phyloP scores from a whole-genome alignment of 352 stramenopile genomes.

The Phytophthora idaei region DNA sequence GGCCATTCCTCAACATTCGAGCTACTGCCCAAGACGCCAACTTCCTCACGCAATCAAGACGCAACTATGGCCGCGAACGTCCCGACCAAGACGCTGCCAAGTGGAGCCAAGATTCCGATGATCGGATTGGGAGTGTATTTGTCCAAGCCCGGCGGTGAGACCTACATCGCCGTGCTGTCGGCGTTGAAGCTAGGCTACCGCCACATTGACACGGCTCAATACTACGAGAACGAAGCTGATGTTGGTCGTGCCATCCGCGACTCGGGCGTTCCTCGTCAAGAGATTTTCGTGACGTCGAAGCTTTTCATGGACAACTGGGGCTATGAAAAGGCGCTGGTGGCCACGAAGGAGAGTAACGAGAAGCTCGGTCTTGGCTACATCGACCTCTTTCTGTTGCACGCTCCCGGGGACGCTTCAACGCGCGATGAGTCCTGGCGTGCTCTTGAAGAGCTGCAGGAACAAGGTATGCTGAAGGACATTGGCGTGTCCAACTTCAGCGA shows the following conservation, averaged over 20 bases:
- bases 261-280: constrained; percentile 64
- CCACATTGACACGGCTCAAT: constrained; percentile 90
- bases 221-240: constrained; percentile 89
- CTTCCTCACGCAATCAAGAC: not conserved
- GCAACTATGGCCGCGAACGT: constrained; percentile 21
- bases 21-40: not conserved
- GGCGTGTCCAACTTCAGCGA: constrained; percentile 91
- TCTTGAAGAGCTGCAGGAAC: constrained; percentile 52
- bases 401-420: constrained; percentile 46
- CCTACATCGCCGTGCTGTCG: constrained; percentile 56
- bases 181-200: constrained; percentile 81
- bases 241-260: constrained; percentile 77
- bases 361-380: constrained; percentile 80
- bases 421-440: constrained; percentile 58
- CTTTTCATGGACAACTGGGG: constrained; percentile 62
- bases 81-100: constrained; percentile 47
- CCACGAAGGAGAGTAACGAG: constrained; percentile 51
- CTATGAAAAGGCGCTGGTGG: constrained; percentile 67
- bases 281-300: constrained; percentile 90
- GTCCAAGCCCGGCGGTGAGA: constrained; percentile 49
- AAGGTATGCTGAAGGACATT: constrained; percentile 78
- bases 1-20: constrained; percentile 12
- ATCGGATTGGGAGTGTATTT: constrained; percentile 66
- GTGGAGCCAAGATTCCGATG: constrained; percentile 47
- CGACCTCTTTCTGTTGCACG: constrained; percentile 81